Evolutionary conservation across 257 asterid species (phyloP).

Genomic region (Forsythia suspensa): DNA sequence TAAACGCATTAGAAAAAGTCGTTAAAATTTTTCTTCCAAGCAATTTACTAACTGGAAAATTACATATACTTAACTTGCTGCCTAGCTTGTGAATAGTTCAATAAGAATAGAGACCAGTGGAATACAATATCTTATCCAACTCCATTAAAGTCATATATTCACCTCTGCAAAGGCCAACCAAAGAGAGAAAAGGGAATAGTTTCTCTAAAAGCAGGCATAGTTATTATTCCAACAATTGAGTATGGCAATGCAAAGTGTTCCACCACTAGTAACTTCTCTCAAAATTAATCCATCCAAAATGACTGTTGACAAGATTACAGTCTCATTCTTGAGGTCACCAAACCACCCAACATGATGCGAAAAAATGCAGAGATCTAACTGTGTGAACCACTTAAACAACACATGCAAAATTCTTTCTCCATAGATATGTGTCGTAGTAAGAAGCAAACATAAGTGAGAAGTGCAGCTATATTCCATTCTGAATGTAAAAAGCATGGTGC

Average conservation of each 20-base stretch:
- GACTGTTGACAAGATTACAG: neutral
- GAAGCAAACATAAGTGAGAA: neutral
- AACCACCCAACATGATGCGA: neutral
- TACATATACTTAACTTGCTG: neutral
- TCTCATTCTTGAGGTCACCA: neutral
- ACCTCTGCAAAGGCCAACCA: neutral
- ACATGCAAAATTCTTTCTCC: neutral
- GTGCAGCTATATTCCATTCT: neutral
- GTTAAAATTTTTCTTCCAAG: neutral
- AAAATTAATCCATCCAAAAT: neutral
- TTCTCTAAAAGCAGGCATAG: neutral
- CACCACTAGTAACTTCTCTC: neutral
- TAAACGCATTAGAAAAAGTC: neutral
- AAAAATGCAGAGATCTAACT: neutral
- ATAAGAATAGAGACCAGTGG: neutral
- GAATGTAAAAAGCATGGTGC: neutral
- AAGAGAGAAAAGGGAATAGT: neutral
- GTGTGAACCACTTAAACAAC: neutral
- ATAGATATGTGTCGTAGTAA: neutral
- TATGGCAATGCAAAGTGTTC: neutral
- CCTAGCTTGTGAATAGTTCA: neutral
- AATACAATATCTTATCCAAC: neutral
- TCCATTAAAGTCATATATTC: neutral
- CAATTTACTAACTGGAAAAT: neutral
- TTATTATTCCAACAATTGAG: neutral